A percentile compares a stretch with the other conserved stretches of the same genome.
Evolutionary conservation across 768 basidiomycete genomes (phyloP).

Genomic region (Panellus pusillus): DNA sequence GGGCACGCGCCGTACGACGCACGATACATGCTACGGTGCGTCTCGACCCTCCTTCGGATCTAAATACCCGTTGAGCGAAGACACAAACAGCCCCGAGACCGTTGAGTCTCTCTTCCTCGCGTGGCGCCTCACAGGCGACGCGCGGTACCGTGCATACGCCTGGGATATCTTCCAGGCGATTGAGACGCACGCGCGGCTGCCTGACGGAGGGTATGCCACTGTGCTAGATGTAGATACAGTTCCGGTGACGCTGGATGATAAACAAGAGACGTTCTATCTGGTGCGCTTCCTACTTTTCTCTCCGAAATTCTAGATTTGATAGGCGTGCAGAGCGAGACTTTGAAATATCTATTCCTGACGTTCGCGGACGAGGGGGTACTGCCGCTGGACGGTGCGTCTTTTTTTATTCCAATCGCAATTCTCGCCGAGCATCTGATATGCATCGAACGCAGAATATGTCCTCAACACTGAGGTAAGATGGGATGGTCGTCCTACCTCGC

Average conservation of each 20-base stretch:
- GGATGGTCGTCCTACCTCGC: neutral
- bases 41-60: neutral
- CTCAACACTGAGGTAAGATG: constrained; percentile 75
- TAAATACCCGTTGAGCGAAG: too few species aligned
- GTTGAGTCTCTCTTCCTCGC: constrained; percentile 92
- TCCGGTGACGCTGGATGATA: constrained; percentile 57
- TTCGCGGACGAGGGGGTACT: constrained; percentile 63
- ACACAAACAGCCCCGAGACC: constrained; percentile 72
- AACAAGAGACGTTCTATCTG: constrained; percentile 83
- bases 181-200: constrained; percentile 58
- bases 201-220: constrained; percentile 64
- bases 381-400: constrained; percentile 53
- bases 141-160: constrained; percentile 74
- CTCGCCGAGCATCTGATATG: neutral
- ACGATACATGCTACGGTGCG: constrained; percentile 84
- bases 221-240: constrained; percentile 67
- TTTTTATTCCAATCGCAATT: neutral
- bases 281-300: constrained; percentile 33
- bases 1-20: constrained; percentile 67
- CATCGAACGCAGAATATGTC: constrained; percentile 51
- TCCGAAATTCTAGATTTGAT: neutral
- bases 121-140: constrained; percentile 83
- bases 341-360: constrained; percentile 74
- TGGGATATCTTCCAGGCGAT: constrained; percentile 81
- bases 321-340: constrained; percentile 56